Conservation (phyloP, 2,329 filamentous ascomycete genomes). For the Cladobotryum protrusum region DNA sequence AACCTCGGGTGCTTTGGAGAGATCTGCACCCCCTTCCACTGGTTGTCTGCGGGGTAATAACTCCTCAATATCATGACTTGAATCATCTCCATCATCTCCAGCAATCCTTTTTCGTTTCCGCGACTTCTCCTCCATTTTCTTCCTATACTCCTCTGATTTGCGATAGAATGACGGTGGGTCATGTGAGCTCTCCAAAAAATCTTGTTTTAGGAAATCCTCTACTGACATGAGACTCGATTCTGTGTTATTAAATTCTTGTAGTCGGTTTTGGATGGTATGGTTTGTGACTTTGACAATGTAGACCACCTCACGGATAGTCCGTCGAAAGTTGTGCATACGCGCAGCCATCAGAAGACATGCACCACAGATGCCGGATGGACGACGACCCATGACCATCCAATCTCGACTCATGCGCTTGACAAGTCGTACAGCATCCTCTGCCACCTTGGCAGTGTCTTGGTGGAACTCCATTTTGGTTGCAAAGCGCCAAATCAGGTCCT, state of each 20-base stretch:
- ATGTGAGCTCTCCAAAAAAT: slow-evolving; percentile 64
- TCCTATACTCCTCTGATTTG: slow-evolving; percentile 53
- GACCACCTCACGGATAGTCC: slow-evolving; percentile 90
- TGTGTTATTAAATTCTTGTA: slow-evolving; percentile 87
- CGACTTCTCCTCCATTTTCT: slow-evolving; percentile 44
- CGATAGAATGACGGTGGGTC: slow-evolving; percentile 81
- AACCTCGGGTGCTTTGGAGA: slow-evolving; percentile 27
- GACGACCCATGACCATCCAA: slow-evolving; percentile 93
- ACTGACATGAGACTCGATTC: slow-evolving; percentile 81
- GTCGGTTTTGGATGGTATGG: slow-evolving; percentile 81
- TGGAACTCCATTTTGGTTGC: slow-evolving; percentile 89
- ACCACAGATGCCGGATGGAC: slow-evolving; percentile 89
- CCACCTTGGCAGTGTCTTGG: slow-evolving; percentile 72
- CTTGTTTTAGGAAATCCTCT: slow-evolving; percentile 70
- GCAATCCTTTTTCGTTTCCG: slow-evolving; percentile 39
- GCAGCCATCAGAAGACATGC: slow-evolving; percentile 92
- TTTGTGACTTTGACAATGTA: slow-evolving; percentile 97
- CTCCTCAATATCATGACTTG: neutral
- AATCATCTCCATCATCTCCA: slow-evolving; percentile 17
- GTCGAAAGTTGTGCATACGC: slow-evolving; percentile 95
- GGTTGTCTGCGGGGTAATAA: slow-evolving; percentile 11
- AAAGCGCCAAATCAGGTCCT: slow-evolving; percentile 87
- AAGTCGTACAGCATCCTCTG: slow-evolving; percentile 79
- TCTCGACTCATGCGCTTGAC: slow-evolving; percentile 91
- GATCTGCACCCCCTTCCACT: slow-evolving; percentile 28